A percentile compares a stretch with the other conserved stretches of the same genome.
Conservation (phyloP, 2,329 filamentous ascomycete species). For the Hirsutella thompsonii region DNA sequence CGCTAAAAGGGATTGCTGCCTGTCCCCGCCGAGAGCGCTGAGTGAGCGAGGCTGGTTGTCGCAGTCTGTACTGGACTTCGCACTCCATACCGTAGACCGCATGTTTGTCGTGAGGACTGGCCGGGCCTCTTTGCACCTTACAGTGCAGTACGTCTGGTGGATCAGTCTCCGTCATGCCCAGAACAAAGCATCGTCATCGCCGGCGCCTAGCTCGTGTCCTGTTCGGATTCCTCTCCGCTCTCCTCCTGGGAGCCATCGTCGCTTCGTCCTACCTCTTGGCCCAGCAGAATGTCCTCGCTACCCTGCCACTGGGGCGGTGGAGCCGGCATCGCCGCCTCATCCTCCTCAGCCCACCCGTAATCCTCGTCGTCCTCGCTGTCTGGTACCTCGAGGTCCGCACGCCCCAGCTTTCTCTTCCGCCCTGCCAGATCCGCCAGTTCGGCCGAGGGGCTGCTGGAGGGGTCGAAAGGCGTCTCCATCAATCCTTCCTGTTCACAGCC, state of each 20-base stretch:
- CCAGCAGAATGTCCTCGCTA: slow-evolving; percentile 49
- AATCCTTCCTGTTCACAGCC: slow-evolving; percentile 28
- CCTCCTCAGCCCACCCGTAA: slow-evolving; percentile 59
- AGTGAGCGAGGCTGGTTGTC: too few species aligned
- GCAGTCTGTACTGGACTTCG: too few species aligned
- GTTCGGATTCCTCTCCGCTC: slow-evolving; percentile 8
- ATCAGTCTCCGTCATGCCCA: slow-evolving; percentile 3
- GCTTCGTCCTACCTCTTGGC: slow-evolving; percentile 28
- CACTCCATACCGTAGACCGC: too few species aligned
- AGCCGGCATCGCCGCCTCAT: slow-evolving; percentile 45
- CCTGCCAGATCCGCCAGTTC: slow-evolving; percentile 22
- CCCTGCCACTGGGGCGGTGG: slow-evolving; percentile 57
- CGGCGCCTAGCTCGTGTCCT: slow-evolving; percentile 12
- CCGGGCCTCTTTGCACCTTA: background rate
- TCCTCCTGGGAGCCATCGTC: slow-evolving; percentile 19
- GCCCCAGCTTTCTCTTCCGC: slow-evolving; percentile 50
- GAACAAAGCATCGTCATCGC: slow-evolving; percentile 5
- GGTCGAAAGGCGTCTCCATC: slow-evolving; percentile 26
- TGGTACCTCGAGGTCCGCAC: slow-evolving; percentile 45
- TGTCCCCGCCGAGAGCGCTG: too few species aligned
- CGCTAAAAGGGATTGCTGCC: too few species aligned
- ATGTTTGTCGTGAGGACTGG: too few species aligned
- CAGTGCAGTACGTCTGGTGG: slow-evolving; percentile 2
- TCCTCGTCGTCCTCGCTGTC: slow-evolving; percentile 57
- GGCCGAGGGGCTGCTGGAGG: slow-evolving; percentile 16